Percentiles rank a stretch among this genome's conserved stretches.
These are phyloP conservation scores for Hibiscus syriacus DNA, from an alignment of 345 rosid species.

Conservation along the genomic window DNA sequence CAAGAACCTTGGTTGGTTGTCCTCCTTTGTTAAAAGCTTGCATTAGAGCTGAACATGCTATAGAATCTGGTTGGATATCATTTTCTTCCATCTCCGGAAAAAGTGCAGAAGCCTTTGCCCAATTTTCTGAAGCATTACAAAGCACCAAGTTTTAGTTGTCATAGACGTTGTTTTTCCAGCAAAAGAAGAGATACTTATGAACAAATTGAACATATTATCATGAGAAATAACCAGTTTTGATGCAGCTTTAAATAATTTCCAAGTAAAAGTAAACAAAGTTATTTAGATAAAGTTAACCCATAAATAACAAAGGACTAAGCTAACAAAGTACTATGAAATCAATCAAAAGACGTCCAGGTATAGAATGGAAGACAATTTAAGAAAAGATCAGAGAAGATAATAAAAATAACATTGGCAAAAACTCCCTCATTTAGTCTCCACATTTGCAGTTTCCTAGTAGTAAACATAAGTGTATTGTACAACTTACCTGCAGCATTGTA, in stretches of 20 bases:
- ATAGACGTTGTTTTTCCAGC: neutral
- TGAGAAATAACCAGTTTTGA: neutral
- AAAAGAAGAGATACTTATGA: neutral
- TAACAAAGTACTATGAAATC: neutral
- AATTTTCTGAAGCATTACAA: constrained; percentile 37
- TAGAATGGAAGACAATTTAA: neutral
- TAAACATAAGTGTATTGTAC: neutral
- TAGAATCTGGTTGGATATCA: constrained; percentile 54
- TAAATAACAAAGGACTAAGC: neutral
- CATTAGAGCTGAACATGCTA: constrained; percentile 81
- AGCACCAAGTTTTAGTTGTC: constrained; percentile 17
- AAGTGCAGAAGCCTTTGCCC: constrained; percentile 60
- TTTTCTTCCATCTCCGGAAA: constrained; percentile 69
- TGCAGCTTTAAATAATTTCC: neutral
- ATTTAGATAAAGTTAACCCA: neutral
- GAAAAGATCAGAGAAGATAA: neutral
- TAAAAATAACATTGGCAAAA: neutral
- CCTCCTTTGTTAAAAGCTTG: constrained; percentile 80
- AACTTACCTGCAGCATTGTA: constrained; percentile 57
- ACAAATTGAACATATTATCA: neutral
- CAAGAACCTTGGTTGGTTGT: constrained; percentile 60
- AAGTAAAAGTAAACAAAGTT: neutral
- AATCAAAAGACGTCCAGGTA: neutral
- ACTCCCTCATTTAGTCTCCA: neutral
- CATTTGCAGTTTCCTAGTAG: neutral